phyloP scores from a whole-genome alignment of 345 rosid species.

The Syzygium aromaticum region DNA sequence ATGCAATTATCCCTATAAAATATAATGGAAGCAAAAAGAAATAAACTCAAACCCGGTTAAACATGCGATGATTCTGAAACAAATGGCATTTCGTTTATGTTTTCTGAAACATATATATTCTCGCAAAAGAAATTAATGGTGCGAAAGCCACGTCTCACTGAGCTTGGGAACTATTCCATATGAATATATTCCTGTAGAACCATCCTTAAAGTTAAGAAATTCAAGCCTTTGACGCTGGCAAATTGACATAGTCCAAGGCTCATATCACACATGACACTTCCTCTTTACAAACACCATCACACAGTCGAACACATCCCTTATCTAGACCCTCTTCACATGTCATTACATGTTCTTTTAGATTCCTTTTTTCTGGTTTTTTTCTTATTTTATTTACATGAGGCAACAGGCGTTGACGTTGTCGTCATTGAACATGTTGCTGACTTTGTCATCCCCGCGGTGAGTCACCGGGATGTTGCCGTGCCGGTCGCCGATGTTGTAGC shows the following conservation, averaged over 20 bases:
- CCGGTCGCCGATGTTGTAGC: constrained; percentile 56
- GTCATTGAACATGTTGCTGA: constrained; percentile 90
- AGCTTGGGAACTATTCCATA: neutral
- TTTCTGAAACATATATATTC: neutral
- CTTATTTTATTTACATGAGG: constrained; percentile 37
- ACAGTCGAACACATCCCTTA: constrained; percentile 14
- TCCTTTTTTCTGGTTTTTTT: neutral
- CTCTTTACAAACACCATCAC: neutral
- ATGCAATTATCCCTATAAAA: neutral
- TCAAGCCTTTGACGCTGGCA: neutral
- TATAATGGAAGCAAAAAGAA: neutral
- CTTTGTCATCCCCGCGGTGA: constrained; percentile 76
- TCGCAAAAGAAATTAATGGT: neutral
- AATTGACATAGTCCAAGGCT: neutral
- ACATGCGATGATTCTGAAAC: neutral
- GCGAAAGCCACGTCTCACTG: neutral
- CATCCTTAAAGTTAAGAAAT: neutral
- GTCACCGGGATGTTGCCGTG: constrained; percentile 66
- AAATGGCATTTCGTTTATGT: neutral
- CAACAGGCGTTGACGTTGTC: constrained; percentile 86
- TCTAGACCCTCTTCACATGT: constrained; percentile 5
- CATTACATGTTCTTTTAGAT: neutral
- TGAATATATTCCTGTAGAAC: neutral
- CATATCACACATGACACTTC: neutral
- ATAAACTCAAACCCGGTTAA: neutral